Base-by-base conservation (phyloP, 495 filamentous ascomycete species). In the Neurospora sp. region DNA sequence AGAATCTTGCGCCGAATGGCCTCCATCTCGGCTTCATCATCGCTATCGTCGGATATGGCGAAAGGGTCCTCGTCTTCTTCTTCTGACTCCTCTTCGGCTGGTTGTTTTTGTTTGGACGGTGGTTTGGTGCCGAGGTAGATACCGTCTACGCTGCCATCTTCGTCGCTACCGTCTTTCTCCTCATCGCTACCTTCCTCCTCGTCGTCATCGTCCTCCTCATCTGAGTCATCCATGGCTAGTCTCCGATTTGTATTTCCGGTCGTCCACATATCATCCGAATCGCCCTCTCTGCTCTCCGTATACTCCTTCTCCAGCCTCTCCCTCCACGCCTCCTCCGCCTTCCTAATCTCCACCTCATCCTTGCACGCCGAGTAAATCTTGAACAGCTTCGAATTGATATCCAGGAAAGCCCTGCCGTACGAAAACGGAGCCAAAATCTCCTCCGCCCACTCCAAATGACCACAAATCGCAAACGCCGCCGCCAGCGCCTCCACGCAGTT, bases 401-500 rank as follows among this genome's bases (percentile, higher is more conserved):
- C 89, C 36, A 98, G 76, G 76, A 98, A 98, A 1, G 93, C 89
- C 74, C 89, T 85, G 6, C 95, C 95, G 77, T 98, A 98, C 10
- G 90, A 90, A 79, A 99, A 99, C 21, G 91, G 91, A 73, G 89
- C 88, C 66, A 99, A 81, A 6, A 96, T 87, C 45, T 93, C 87
- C 71, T 90, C 88, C 0, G 96, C 94, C 96, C 96, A 99, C 36
- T 97, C 95, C 43, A 85, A 79, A 79, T 96, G 92, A 36, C 96
- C 94, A 78, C 94, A 97, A 74, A 99, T 99, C 75, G 86, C 91
- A 82, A 96, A 99, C 28, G 91, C 91, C 17, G 96, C 96, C 7
- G 94, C 96, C 66, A 99, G 84, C 5, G 96, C 96, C 83, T 99
- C 96, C 62, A 92, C 96, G 76, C 96, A 99, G 82, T 99, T 99